Base-by-base conservation (phyloP, 345 rosid species). In the Populus deltoides region DNA sequence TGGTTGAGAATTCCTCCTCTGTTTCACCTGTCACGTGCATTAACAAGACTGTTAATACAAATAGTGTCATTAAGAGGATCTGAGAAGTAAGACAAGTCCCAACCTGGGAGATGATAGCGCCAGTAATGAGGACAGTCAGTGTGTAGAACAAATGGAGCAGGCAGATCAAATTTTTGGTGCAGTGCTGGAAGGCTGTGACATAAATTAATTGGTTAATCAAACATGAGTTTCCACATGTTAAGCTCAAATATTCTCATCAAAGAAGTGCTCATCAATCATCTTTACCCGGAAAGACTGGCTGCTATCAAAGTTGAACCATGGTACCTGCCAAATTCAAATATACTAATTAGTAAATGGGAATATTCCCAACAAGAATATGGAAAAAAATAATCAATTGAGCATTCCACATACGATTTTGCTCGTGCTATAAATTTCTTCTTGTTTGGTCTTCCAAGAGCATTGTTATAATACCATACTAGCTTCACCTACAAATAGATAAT, bases 81-180 rank as follows among this genome's bases (percentile, higher is more conserved):
- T 6, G 51, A 45, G 18, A 31, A 43, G 39, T 35, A 18, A 25
- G 29, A 53, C 6, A n/a, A 29, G 43, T 39, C 36, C 59, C 35
- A 81, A 96, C 99, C 99, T 85, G 90, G 93, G 83, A 87, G 93
- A 88, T 92, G 98, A 84, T 78, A 88, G 70, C 98, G 94, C 97
- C 99, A 94, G 84, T 96, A 96, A 85, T 96, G 99, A 86, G 98
- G 98, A 81, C 99, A 96, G 85, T 96, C 97, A 16, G 98, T 91
- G 72, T 96, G 97, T 72, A 92, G 67, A 66, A 96, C 94, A 79
- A 96, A 96, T 24, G 97, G 98, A 73, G 97, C 97, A 11, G 99
- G 98, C 77, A 96, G 87, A 87, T 96, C 99, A 86, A 96, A 96
- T 45, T 91, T 91, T 63, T 94, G 97, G 81, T 96, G 99, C 85